These are phyloP conservation scores for Kurtzmaniella natalensis DNA, from an alignment of 1,139 yeast species.

Conservation along the genomic window DNA sequence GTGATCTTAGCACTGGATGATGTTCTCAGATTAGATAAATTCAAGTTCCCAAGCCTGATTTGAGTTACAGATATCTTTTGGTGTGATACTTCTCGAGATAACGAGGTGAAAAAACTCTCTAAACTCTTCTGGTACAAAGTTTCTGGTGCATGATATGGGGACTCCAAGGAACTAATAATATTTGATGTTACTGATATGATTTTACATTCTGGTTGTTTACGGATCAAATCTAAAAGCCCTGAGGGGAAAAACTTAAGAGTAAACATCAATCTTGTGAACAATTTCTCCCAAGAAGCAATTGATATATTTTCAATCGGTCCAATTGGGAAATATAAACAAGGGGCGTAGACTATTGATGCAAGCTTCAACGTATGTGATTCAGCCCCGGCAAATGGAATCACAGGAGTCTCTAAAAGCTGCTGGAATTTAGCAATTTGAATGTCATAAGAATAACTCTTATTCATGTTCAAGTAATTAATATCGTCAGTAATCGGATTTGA, in stretches of 20 bases:
- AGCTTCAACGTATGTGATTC: constrained; percentile 48
- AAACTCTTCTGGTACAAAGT: constrained; percentile 35
- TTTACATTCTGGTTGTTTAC: constrained; percentile 43
- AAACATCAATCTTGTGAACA: constrained; percentile 40
- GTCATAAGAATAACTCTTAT: constrained; percentile 26
- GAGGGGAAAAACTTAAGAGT: constrained; percentile 51
- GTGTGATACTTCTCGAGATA: constrained; percentile 36
- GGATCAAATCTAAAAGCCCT: constrained; percentile 55
- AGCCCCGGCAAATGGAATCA: constrained; percentile 50
- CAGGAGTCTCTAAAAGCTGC: constrained; percentile 33
- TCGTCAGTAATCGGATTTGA: constrained; percentile 52
- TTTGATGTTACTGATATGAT: constrained; percentile 42
- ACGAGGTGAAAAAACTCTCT: constrained; percentile 32
- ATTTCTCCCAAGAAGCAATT: constrained; percentile 48
- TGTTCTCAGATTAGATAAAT: constrained; percentile 24
- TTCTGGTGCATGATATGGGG: constrained; percentile 52
- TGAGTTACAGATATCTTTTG: constrained; percentile 44
- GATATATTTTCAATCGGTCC: constrained; percentile 66
- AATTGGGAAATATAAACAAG: constrained; percentile 60
- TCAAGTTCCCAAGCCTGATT: constrained; percentile 45
- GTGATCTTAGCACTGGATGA: constrained; percentile 18
- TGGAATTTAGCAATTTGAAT: constrained; percentile 33
- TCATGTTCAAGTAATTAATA: constrained; percentile 42
- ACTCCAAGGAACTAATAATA: constrained; percentile 35
- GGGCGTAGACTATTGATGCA: constrained; percentile 59